These are phyloP conservation scores for Pichia sp. DNA, from an alignment of 1,139 yeast genomes.

Conservation along the genomic window DNA sequence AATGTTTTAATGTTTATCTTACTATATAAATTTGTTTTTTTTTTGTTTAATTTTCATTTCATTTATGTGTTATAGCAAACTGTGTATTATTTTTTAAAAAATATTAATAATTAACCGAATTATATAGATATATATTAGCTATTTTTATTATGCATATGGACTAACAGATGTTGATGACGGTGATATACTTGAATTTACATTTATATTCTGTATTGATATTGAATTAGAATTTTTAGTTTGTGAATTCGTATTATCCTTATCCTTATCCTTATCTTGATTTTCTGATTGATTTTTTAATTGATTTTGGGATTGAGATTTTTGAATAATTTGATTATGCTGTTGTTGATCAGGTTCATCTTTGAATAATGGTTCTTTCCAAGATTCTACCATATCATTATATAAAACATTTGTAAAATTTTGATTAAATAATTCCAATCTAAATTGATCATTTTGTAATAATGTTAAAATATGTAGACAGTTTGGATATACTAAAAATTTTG, in stretches of 20 bases:
- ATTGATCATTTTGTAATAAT: slow-evolving; percentile 50
- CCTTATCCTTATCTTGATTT: too few relatives aligned
- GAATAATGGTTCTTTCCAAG: slow-evolving; percentile 47
- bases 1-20: not conserved
- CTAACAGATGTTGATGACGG: not conserved
- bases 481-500: slow-evolving; percentile 49
- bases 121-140: too few relatives aligned
- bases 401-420: slow-evolving; percentile 53
- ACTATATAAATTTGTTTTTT: not conserved
- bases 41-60: not conserved
- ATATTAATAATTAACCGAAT: too few relatives aligned
- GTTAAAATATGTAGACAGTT: slow-evolving; percentile 20
- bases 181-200: not conserved
- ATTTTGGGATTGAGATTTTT: not conserved
- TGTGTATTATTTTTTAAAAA: slow-evolving; percentile 5
- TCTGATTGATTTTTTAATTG: not conserved
- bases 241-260: too few relatives aligned
- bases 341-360: slow-evolving; percentile 10
- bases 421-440: slow-evolving; percentile 48
- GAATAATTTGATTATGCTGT: not conserved
- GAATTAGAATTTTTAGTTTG: too few relatives aligned
- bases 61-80: slow-evolving; percentile 9
- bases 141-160: not conserved
- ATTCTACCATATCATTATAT: slow-evolving; percentile 71
- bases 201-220: too few relatives aligned